A percentile compares a stretch with the other conserved stretches of the same genome.
phyloP scores from a whole-genome alignment of 164 flowering plant genomes.

The Chimonanthus praecox region DNA sequence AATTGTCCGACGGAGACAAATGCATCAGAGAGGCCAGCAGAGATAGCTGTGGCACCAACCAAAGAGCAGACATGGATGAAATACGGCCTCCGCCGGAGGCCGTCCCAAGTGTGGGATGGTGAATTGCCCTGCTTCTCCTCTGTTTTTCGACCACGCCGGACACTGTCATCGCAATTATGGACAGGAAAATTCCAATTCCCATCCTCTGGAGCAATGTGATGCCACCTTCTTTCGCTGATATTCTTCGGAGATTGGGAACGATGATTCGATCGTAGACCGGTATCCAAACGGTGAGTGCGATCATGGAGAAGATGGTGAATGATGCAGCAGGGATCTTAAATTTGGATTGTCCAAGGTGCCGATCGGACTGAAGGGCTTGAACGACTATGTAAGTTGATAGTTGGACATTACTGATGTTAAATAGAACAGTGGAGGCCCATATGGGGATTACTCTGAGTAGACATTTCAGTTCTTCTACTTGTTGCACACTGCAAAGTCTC shows the following conservation, averaged over 20 bases:
- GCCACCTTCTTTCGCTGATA: slow-evolving; percentile 39
- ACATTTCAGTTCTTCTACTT: slow-evolving; percentile 79
- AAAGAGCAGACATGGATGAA: slow-evolving; percentile 45
- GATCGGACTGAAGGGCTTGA: slow-evolving; percentile 54
- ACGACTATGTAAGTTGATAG: slow-evolving; percentile 34
- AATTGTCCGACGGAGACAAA: slow-evolving; percentile 35
- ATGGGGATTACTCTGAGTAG: slow-evolving; percentile 63
- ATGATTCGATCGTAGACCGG: slow-evolving; percentile 52
- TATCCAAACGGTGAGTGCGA: slow-evolving; percentile 49
- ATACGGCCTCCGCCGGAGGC: slow-evolving; percentile 23
- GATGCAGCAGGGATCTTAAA: slow-evolving; percentile 55
- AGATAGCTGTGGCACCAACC: slow-evolving; percentile 49
- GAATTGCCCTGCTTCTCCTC: slow-evolving; percentile 29
- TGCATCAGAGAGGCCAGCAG: slow-evolving; percentile 42
- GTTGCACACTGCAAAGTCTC: slow-evolving; percentile 66
- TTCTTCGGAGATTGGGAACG: slow-evolving; percentile 29
- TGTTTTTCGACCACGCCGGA: slow-evolving; percentile 38
- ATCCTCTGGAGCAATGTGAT: slow-evolving; percentile 53
- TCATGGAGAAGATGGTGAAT: slow-evolving; percentile 37
- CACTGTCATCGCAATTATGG: slow-evolving; percentile 29
- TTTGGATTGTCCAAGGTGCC: slow-evolving; percentile 23
- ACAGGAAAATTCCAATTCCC: slow-evolving; percentile 41
- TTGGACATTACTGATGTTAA: slow-evolving; percentile 28
- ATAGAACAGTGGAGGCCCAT: slow-evolving; percentile 44
- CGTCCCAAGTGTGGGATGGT: slow-evolving; percentile 21